Base-by-base conservation (phyloP, 1,284 basidiomycete species). In the Cutaneotrichosporon mucoides region DNA sequence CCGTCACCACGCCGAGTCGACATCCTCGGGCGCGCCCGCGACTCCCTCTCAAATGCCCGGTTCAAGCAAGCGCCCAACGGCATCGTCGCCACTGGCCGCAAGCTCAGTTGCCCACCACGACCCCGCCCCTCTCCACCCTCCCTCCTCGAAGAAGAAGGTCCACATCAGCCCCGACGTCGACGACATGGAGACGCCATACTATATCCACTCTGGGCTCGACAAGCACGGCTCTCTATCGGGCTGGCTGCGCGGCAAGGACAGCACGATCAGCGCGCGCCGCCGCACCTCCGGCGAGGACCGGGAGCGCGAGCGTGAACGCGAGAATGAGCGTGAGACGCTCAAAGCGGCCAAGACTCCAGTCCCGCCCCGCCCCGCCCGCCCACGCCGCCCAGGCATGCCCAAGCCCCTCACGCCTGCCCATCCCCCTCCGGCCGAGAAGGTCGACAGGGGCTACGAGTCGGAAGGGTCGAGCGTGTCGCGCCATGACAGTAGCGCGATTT, bases 171-270 rank as follows among this genome's bases (percentile, higher is more conserved):
- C 62, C 55, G 61, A 61, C 34, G 46, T 44, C n/a, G 52, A 56
- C 34, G 50, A 58, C 40, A 45, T 49, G 35, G 53, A 53, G 46
- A 41, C 50, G 13, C 70, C 73, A 5, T 81, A 78, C 64, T 80
- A 79, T 63, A 76, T 81, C 51, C 79, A 81, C 57, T 78, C 77
- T 2, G 73, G 77, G 54, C 69, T 81, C 33, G 76, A 81, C 60
- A 67, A 71, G 43, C 70, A 75, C 55, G 76, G 76, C 33, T 73
- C 75, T 11, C 68, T 80, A 12, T 68, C 70, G 45, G 76, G 77
- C 46, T 73, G 73, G 68, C 59, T 76, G 15, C 69, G 73, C 15
- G 42, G 57, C 41, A 70, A 70, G 61, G 47, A 42, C 38, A 40
- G 9, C 38, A 24, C 24, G 2, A 24, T 24, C 38, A 40, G 9